A percentile compares a stretch with the other conserved stretches of the same genome.
These are phyloP conservation scores for Cladosporium sp. DNA, from an alignment of 2,329 filamentous ascomycete species.

Conservation along the genomic window DNA sequence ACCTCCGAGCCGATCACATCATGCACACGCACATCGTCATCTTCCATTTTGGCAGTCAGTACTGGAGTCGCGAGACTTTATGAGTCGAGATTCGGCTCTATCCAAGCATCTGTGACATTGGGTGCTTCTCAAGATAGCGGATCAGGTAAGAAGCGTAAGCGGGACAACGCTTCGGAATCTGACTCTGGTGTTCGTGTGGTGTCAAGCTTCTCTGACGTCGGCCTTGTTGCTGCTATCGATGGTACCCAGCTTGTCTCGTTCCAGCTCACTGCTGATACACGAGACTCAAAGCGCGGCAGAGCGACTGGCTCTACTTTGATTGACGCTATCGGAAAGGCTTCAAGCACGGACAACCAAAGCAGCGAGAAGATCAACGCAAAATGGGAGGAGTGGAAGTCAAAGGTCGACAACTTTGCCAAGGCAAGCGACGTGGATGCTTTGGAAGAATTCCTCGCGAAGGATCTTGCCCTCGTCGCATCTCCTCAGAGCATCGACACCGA, in stretches of 20 bases:
- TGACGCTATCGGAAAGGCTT: constrained; percentile 68
- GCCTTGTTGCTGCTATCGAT: constrained; percentile 65
- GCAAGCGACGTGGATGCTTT: constrained; percentile 28
- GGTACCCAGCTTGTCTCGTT: constrained; percentile 66
- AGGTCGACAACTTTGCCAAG: constrained; percentile 28
- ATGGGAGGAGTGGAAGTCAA: constrained; percentile 32
- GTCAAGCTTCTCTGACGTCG: constrained; percentile 64
- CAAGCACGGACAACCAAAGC: neutral
- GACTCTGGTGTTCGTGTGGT: constrained; percentile 25
- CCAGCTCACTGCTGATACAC: constrained; percentile 47
- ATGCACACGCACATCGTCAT: constrained; percentile 66
- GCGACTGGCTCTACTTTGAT: constrained; percentile 35
- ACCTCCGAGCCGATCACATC: constrained; percentile 56
- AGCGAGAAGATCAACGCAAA: neutral
- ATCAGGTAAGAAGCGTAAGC: constrained; percentile 21
- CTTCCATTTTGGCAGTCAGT: constrained; percentile 65
- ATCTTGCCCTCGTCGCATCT: constrained; percentile 23
- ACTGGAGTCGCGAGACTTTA: constrained; percentile 60
- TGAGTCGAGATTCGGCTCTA: constrained; percentile 66
- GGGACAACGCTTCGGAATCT: constrained; percentile 18
- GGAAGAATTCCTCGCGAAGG: constrained; percentile 32
- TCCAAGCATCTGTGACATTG: constrained; percentile 43
- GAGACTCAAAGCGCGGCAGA: constrained; percentile 40
- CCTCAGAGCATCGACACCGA: constrained; percentile 16
- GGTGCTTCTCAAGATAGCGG: neutral